Conservation (phyloP, 1,139 yeast species). For the Debaryomyces sp. region DNA sequence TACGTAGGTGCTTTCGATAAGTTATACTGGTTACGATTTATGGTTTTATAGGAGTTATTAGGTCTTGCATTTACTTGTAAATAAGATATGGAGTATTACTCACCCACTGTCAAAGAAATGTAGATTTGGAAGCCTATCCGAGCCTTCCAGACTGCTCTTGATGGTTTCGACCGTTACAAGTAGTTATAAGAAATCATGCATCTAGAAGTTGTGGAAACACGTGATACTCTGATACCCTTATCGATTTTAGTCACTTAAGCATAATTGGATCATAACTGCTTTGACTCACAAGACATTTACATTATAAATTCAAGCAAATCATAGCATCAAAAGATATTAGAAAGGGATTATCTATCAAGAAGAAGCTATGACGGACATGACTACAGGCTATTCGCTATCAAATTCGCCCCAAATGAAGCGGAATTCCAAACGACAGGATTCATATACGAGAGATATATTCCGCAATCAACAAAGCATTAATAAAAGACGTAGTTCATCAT, state of each 20-base stretch:
- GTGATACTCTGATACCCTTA: neutral
- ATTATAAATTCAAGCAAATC: neutral
- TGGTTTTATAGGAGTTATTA: conserved; percentile 2
- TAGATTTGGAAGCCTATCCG: neutral
- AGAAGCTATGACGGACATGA: neutral
- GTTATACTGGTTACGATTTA: neutral
- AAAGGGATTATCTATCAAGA: neutral
- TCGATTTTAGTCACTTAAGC: neutral
- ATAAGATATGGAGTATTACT: neutral
- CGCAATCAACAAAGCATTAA: neutral
- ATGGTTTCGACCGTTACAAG: neutral
- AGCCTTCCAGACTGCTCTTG: neutral
- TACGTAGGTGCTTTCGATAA: neutral
- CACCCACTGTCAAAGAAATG: neutral
- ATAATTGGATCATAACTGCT: neutral
- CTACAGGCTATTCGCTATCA: neutral
- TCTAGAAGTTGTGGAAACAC: neutral
- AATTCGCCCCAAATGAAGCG: neutral
- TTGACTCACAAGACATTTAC: neutral
- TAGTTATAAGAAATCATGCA: neutral
- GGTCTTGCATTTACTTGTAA: neutral
- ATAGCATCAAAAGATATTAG: neutral
- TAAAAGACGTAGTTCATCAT: conserved; percentile 43
- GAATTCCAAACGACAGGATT: neutral
- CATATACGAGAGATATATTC: neutral